Evolutionary conservation across 768 basidiomycete species (phyloP), one percentile per base, ranked within the genome.

Genomic region (Mycena vulgaris): DNA sequence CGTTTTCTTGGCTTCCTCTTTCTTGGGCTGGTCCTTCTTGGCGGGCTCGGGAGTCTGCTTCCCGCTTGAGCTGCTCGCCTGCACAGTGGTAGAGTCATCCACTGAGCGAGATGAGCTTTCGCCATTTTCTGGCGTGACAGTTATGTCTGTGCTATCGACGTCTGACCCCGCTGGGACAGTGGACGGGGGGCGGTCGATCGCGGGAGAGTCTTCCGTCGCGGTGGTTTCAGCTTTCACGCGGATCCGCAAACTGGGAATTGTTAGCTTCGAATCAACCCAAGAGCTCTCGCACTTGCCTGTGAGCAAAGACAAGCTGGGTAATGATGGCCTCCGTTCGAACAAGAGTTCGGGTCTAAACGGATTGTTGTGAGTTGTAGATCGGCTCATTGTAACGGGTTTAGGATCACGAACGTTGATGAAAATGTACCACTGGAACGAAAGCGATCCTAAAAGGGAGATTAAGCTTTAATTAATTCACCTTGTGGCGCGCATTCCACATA

Each of bases 341-440:
- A n/a, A 89, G 75, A 14, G 81, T 78, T 5, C 88, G 80, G 1
- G 87, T 90, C 78, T 80, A 19, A 11, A 47, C n/a, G n/a, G n/a
- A n/a, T n/a, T n/a, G n/a, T n/a, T n/a, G n/a, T n/a, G n/a, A n/a
- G n/a, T n/a, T n/a, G n/a, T n/a, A 56, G 0, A 37, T 16, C 5
- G 60, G 10, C 2, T 5, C 5, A 6, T 4, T n/a, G 33, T 45
- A 17, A 14, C 31, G 1, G 42, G 84, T 81, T 10, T 86, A 21
- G 77, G 67, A 0, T 83, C 33, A 79, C 33, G 73, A 77, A 51
- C 63, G 80, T 79, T 78, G 39, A 85, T 78, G 76, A 82, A 89
- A 37, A 85, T 79, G 72, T 91, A 92, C 78, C 83, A 84, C 70
- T 93, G 89, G 62, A 85, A 82, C 31, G 80, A 72, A 11, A 91